Evolutionary conservation across 306 rosid species (phyloP).

Genomic region (Prunus persica): Prunus_persica_NCBIv2 NC_034011.1:2212001-2212500

Average conservation of each 20-base stretch:
- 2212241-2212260: background rate
- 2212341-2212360: slow-evolving; percentile 49
- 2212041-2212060: background rate
- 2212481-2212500: slow-evolving; percentile 26
- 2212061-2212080: too few relatives aligned
- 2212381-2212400: slow-evolving; percentile 53
- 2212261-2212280: background rate
- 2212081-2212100: background rate
- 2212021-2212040: background rate
- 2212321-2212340: slow-evolving; percentile 16
- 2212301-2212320: slow-evolving; percentile 8
- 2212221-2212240: background rate
- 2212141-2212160: background rate
- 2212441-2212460: slow-evolving; percentile 16
- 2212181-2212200: background rate
- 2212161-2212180: background rate
- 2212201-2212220: background rate
- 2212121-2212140: background rate
- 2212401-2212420: slow-evolving; percentile 68
- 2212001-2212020: background rate
- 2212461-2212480: slow-evolving; percentile 14
- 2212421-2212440: slow-evolving; percentile 17
- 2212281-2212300: slow-evolving; percentile 12
- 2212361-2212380: slow-evolving; percentile 40
- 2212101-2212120: background rate